Evolutionary conservation across 768 basidiomycete genomes (phyloP).

Genomic region (Tubosaeta sp.): DNA sequence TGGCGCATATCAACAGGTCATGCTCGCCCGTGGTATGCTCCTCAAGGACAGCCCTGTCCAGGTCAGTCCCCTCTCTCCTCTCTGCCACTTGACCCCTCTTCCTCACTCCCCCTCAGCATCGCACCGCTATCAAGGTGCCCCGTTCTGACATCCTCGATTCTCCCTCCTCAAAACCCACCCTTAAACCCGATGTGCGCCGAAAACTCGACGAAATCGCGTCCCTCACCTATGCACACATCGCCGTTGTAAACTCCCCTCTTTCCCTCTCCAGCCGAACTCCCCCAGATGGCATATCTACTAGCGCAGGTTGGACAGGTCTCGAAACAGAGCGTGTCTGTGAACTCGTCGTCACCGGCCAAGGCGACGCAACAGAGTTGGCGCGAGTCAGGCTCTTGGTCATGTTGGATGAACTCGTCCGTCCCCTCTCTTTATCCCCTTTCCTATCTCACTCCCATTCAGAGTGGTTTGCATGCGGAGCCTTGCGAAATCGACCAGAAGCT

Average conservation of each 20-base stretch:
- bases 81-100: slow-evolving; percentile 5
- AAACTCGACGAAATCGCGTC: slow-evolving; percentile 93
- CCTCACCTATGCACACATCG: slow-evolving; percentile 88
- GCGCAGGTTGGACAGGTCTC: slow-evolving; percentile 81
- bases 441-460: slow-evolving; percentile 41
- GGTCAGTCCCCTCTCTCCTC: slow-evolving; percentile 37
- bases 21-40: slow-evolving; percentile 84
- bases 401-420: slow-evolving; percentile 87
- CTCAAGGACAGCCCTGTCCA: slow-evolving; percentile 86
- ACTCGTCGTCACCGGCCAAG: slow-evolving; percentile 82
- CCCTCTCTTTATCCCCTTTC: background rate
- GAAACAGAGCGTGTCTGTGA: slow-evolving; percentile 95
- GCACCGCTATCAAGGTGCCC: slow-evolving; percentile 82
- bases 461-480: slow-evolving; percentile 83
- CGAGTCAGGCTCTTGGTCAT: slow-evolving; percentile 88
- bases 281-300: slow-evolving; percentile 71
- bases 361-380: slow-evolving; percentile 88
- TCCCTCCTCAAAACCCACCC: slow-evolving; percentile 67
- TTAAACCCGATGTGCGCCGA: slow-evolving; percentile 78
- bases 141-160: slow-evolving; percentile 92
- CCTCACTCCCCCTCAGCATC: slow-evolving; percentile 49
- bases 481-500: slow-evolving; percentile 95
- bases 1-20: slow-evolving; percentile 89
- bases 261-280: slow-evolving; percentile 71
- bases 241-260: slow-evolving; percentile 84